Percentiles rank a stretch among this genome's conserved stretches.
Conservation (phyloP, 2,329 filamentous ascomycete species). For the Rhexocercosporidium sp. region DNA sequence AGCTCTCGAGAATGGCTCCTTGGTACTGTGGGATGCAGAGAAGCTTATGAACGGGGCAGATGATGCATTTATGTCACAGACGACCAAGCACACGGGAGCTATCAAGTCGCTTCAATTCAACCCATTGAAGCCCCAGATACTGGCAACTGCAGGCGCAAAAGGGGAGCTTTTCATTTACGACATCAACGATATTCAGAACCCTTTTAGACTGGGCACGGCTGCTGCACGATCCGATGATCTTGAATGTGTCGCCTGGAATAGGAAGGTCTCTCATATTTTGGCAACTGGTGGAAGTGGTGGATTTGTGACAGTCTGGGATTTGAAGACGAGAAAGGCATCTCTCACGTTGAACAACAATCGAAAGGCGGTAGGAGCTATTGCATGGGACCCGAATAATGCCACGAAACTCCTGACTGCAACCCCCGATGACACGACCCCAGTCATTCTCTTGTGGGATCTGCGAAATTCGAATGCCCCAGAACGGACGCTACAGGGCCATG, state of each 20-base stretch:
- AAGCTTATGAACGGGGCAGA: constrained; percentile 62
- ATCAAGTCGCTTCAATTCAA: constrained; percentile 98
- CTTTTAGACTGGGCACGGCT: constrained; percentile 86
- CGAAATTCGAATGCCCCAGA: constrained; percentile 96
- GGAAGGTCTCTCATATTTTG: constrained; percentile 94
- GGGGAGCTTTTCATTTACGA: constrained; percentile 97
- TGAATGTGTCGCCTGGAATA: constrained; percentile 97
- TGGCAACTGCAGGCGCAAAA: constrained; percentile 91
- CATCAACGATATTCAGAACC: constrained; percentile 84
- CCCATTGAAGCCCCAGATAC: constrained; percentile 84
- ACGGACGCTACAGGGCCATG: constrained; percentile 85
- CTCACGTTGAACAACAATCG: constrained; percentile 92
- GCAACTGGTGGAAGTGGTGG: constrained; percentile 92
- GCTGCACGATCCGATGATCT: constrained; percentile 93
- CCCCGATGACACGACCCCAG: constrained; percentile 83
- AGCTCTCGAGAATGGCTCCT: constrained; percentile 89
- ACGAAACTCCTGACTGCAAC: constrained; percentile 95
- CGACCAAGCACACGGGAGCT: constrained; percentile 86
- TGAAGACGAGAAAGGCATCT: constrained; percentile 97
- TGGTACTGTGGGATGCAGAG: constrained; percentile 92
- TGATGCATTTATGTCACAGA: constrained; percentile 84
- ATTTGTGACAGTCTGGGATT: constrained; percentile 97
- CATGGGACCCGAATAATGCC: constrained; percentile 95
- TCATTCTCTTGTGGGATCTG: constrained; percentile 93
- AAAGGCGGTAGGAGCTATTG: constrained; percentile 92